These are phyloP conservation scores for Colletotrichum nymphaeae DNA, from an alignment of 2,329 filamentous ascomycete genomes.

Conservation along the genomic window DNA sequence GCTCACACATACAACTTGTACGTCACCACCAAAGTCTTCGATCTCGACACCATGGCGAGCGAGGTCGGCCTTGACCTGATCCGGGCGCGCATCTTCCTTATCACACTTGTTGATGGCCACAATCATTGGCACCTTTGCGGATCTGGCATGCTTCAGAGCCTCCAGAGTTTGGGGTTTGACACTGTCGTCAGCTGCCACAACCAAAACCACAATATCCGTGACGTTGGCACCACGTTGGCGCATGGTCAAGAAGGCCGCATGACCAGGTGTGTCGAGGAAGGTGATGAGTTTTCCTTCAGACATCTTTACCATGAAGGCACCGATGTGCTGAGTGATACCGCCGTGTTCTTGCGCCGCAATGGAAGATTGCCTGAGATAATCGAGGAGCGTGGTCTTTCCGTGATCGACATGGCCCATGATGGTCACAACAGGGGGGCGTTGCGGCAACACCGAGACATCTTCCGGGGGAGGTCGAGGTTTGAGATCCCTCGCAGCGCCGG, in stretches of 20 bases:
- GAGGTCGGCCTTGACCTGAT: conserved; percentile 90
- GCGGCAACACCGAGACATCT: conserved; percentile 75
- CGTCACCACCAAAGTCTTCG: conserved; percentile 94
- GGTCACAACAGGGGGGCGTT: conserved; percentile 91
- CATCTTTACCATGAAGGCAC: conserved; percentile 93
- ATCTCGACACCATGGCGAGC: conserved; percentile 86
- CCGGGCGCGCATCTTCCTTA: conserved; percentile 82
- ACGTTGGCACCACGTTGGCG: conserved; percentile 94
- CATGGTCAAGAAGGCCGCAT: conserved; percentile 96
- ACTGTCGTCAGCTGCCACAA: conserved; percentile 96
- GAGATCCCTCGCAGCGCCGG: conserved; percentile 75
- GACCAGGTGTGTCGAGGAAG: conserved; percentile 95
- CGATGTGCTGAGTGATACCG: conserved; percentile 98
- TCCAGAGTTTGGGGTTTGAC: conserved; percentile 98
- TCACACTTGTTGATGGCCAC: conserved; percentile 99
- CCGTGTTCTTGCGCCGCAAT: conserved; percentile 93
- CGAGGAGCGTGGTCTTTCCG: conserved; percentile 95
- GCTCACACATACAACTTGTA: conserved; percentile 90
- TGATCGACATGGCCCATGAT: conserved; percentile 99
- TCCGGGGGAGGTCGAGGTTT: conserved; percentile 74
- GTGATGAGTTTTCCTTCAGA: conserved; percentile 90
- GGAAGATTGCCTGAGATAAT: conserved; percentile 92
- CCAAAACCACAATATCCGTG: conserved; percentile 95
- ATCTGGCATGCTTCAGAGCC: conserved; percentile 91
- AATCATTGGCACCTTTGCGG: conserved; percentile 91